Evolutionary conservation across 2,329 filamentous ascomycete genomes (phyloP).

Genomic region (Exophiala aquamarina): DNA sequence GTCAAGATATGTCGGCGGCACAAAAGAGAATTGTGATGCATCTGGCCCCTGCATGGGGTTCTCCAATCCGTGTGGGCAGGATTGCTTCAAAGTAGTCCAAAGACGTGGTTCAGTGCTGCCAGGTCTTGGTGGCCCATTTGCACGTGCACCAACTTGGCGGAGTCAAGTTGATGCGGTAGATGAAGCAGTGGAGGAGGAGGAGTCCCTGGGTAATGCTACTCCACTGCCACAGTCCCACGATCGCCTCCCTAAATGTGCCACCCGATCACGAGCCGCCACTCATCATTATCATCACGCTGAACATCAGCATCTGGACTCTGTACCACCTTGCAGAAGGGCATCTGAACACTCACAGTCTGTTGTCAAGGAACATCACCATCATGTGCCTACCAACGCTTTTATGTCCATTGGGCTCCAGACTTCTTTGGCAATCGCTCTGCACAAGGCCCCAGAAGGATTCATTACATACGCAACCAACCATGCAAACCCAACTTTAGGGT

Average conservation of each 20-base stretch:
- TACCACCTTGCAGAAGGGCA: conserved; percentile 4
- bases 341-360: conserved; percentile 16
- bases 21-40: conserved; percentile 55
- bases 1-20: conserved; percentile 49
- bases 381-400: conserved; percentile 92
- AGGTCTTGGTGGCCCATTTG: conserved; percentile 12
- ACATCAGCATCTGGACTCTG: conserved; percentile 17
- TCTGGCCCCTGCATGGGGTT: conserved; percentile 62
- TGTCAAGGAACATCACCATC: conserved; percentile 74
- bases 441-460: conserved; percentile 86
- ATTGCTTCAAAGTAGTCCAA: conserved; percentile 55
- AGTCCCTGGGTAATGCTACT: conserved; percentile 2
- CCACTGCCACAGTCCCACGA: conserved; percentile 11
- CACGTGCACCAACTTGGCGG: conserved; percentile 17
- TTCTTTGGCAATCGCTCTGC: conserved; percentile 87
- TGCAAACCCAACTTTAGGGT: conserved; percentile 81
- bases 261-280: conserved; percentile 25
- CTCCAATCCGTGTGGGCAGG: conserved; percentile 60
- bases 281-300: conserved; percentile 28
- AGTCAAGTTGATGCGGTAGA: conserved; percentile 11
- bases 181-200: conserved; percentile 12
- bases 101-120: conserved; percentile 25
- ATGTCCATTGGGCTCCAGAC: conserved; percentile 95
- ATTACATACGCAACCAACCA: conserved; percentile 98
- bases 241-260: conserved; percentile 3